Evolutionary conservation across 1,284 basidiomycete species (phyloP), one percentile per base, ranked within the genome.

Genomic region (Rhizoctonia solani): DNA sequence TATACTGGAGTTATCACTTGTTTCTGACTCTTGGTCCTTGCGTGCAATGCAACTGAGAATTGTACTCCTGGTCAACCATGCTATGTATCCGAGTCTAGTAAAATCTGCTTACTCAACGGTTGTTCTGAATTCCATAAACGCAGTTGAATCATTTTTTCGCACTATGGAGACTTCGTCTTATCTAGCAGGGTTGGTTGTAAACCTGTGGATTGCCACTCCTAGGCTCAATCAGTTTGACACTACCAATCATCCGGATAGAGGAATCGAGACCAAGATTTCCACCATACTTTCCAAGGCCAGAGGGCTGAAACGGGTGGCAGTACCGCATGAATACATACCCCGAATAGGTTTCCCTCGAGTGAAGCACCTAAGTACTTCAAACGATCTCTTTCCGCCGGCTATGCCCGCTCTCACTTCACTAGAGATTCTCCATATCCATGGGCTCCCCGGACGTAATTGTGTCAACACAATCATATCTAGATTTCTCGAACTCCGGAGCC

Each of bases 381-480:
- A 50, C 32, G 32, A 61, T 19, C 30, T 61, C 14, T 49, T 50
- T 30, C 58, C 58, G 11, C 58, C 58, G 6, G 34, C 46, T 34
- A 41, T 46, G 23, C 58, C 58, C 21, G 37, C 41, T 32, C 58
- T 61, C n/a, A 29, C 6, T 16, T 34, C 27, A 0, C 13, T 61
- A 13, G 46, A 61, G 41, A 21, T 32, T 19, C 19, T 61, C 3
- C 32, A 50, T 27, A 61, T 61, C 19, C 23, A 61, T 27, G 58
- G 58, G 11, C 30, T 61, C 16, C 58, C 58, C 6, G 37, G 34
- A 19, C 58, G 25, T 11, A 21, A 50, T 23, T 61, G 58, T 27
- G 46, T 61, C 29, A 61, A 61, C 23, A 47, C 58, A 19, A 61
- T 61, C 30, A 46, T 61, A 16, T 50, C 58, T 5, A 29, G 58